phyloP scores from a whole-genome alignment of 768 basidiomycete species.

The Hysterangium stoloniferum region DNA sequence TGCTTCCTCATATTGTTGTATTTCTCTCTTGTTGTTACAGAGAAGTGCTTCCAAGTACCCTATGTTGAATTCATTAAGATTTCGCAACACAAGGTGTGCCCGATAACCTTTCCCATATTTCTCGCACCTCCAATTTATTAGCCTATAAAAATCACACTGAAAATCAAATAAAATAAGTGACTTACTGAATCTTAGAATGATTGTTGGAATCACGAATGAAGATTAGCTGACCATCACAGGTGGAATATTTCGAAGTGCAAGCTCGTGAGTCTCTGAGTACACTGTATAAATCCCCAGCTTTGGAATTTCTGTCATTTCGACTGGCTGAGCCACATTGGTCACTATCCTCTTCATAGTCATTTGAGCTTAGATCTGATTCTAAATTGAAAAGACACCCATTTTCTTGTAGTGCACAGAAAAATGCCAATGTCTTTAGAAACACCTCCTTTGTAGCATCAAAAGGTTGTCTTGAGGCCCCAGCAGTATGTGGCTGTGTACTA shows the following conservation, averaged over 20 bases:
- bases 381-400: constrained; percentile 18
- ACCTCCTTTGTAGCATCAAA: constrained; percentile 8
- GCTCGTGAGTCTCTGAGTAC: background rate
- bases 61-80: constrained; percentile 19
- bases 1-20: constrained; percentile 5
- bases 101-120: background rate
- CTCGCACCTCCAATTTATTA: constrained; percentile 7
- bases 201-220: constrained; percentile 10
- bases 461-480: background rate
- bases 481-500: background rate
- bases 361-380: background rate
- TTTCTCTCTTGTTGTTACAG: background rate
- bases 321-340: background rate
- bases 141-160: background rate
- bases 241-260: background rate
- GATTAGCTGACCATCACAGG: background rate
- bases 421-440: constrained; percentile 19
- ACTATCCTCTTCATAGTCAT: background rate
- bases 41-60: constrained; percentile 20
- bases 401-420: constrained; percentile 17
- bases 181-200: constrained; percentile 18
- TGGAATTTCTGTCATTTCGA: no score
- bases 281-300: constrained; percentile 9
- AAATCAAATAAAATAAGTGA: constrained; percentile 18
- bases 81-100: constrained; percentile 19